These are phyloP conservation scores for Fraxinus pennsylvanica DNA, from an alignment of 257 asterid genomes.

Conservation along the genomic window DNA sequence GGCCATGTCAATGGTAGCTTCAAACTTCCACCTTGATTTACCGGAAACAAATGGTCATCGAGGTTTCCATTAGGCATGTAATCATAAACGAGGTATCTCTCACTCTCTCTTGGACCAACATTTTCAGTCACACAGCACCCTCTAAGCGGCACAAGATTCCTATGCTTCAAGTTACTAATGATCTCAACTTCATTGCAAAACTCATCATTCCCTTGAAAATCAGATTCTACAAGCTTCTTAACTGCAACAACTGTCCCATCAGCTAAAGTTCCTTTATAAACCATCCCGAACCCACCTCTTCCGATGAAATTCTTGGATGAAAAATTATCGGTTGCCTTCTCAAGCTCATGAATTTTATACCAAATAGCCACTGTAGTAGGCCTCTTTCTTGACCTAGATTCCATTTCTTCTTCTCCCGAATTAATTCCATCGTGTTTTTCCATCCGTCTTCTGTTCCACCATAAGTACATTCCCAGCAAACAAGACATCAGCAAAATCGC, in stretches of 20 bases:
- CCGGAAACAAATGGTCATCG: constrained; percentile 64
- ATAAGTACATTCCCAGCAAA: constrained; percentile 54
- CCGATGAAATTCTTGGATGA: constrained; percentile 71
- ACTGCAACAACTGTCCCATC: constrained; percentile 84
- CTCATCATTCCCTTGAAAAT: constrained; percentile 69
- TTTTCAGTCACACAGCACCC: constrained; percentile 78
- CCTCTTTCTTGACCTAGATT: constrained; percentile 55
- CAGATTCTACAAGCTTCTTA: constrained; percentile 71
- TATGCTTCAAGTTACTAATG: constrained; percentile 82
- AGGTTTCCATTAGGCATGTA: constrained; percentile 92
- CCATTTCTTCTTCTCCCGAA: constrained; percentile 42
- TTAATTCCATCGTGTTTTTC: constrained; percentile 29
- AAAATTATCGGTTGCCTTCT: constrained; percentile 67
- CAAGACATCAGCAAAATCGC: constrained; percentile 45
- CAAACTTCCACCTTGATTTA: constrained; percentile 13
- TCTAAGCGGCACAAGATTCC: constrained; percentile 82
- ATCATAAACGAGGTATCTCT: constrained; percentile 77
- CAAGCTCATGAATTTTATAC: constrained; percentile 48
- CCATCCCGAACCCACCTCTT: constrained; percentile 88
- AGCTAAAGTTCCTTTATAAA: constrained; percentile 59
- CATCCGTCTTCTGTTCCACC: constrained; percentile 60
- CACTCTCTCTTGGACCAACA: constrained; percentile 41
- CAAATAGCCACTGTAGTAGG: constrained; percentile 46
- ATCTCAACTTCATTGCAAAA: constrained; percentile 95
- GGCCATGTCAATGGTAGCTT: constrained; percentile 67